Base-by-base conservation (phyloP, 2,329 filamentous ascomycete species). In the Arachnopeziza araneosa region DNA sequence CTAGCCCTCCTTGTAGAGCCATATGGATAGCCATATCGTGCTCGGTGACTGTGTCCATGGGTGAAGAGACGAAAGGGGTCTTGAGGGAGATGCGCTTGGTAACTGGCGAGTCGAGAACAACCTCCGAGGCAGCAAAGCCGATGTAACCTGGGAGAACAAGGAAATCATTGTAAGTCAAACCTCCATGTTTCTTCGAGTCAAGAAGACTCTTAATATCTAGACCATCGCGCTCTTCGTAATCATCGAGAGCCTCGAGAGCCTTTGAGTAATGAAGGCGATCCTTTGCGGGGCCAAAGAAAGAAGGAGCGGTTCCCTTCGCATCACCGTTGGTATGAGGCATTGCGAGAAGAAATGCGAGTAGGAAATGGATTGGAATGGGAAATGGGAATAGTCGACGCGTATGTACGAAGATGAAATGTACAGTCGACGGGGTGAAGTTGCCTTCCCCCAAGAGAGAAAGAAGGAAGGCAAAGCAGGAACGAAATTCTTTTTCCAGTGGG, bases 1-100 rank as follows among this genome's bases (percentile, higher is more conserved):
- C 91, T 21, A 96, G 81, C 71, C 91, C 91, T 70, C 91, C 91
- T 73, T 95, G 88, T 32, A 95, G 83, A 56, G 91, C 91, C 83
- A 96, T 96, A 79, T 97, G 91, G 71, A 99, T 98, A 66, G 95
- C 96, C 96, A 99, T 99, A 76, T 96, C 93, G 79, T 96, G 90
- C 81, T 99, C 95, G 51, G 96, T 99, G 75, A 99, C 95, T 10
- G 95, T 99, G 80, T 99, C 95, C 95, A 99, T 99, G 71, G 96
- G 95, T 49, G 95, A 98, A 53, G 95, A 99, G 67, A 98, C 85
- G 72, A 99, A 93, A 62, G 95, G 95, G 7, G 93, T 96, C 85
- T 97, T 99, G 75, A 99, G 83, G 44, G 90, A 87, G 77, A 99
- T 96, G 72, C 91, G 87, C 85, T 96, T 96, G 69, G 95, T 99